Conservation (phyloP, 2,329 filamentous ascomycete species). For the Myriosclerotinia curreyana region DNA sequence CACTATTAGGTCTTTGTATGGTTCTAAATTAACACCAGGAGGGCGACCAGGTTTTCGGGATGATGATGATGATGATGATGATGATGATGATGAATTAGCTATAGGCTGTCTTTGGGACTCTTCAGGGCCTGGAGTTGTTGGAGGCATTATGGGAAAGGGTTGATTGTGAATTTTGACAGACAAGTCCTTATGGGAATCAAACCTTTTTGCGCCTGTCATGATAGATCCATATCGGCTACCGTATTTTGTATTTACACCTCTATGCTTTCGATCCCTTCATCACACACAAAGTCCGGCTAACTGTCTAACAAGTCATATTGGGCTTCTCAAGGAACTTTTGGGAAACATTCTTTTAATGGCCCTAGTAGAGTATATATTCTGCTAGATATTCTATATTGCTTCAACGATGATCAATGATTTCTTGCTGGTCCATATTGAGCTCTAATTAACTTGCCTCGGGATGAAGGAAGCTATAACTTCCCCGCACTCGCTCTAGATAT, state of each 20-base stretch:
- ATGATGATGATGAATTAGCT: no score
- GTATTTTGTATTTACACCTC: not conserved
- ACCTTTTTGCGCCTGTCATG: not conserved
- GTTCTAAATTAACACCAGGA: slow-evolving; percentile 32
- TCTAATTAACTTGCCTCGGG: not conserved
- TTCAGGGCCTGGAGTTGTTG: not conserved
- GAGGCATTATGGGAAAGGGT: not conserved
- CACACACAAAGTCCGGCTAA: no score
- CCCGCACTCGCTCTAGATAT: not conserved
- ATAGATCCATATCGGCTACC: not conserved
- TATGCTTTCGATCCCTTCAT: not conserved
- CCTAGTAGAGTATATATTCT: no score
- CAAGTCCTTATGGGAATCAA: slow-evolving; percentile 8
- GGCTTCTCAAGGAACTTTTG: not conserved
- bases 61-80: no score
- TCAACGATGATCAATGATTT: no score
- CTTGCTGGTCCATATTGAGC: no score
- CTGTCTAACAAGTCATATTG: no score
- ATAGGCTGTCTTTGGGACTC: not conserved
- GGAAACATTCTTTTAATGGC: no score
- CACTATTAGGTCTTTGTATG: slow-evolving; percentile 35
- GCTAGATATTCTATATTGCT: no score
- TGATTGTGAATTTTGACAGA: slow-evolving; percentile 14
- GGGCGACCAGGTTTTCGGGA: slow-evolving; percentile 33
- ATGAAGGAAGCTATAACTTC: not conserved